Evolutionary conservation across 192 early-diverging fungal genomes (phyloP).

Genomic region (Dimargaris verticillata): DNA sequence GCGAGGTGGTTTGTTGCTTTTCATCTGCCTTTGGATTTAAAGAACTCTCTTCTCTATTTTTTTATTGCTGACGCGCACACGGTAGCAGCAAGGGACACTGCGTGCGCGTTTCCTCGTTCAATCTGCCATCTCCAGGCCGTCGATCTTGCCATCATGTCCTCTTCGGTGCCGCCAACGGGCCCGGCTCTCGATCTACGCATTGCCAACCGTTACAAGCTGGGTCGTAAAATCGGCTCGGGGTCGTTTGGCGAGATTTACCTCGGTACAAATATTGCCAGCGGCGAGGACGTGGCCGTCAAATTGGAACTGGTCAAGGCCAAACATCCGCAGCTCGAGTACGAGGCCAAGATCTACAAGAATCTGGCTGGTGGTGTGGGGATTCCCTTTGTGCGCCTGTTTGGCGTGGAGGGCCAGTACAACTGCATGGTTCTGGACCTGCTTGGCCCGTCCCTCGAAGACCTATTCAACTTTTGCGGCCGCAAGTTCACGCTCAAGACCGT

Average conservation of each 20-base stretch:
- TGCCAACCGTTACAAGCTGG: constrained; percentile 86
- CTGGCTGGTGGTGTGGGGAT: constrained; percentile 84
- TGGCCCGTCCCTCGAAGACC: constrained; percentile 80
- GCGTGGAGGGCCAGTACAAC: constrained; percentile 67
- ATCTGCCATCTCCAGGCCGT: too few species aligned
- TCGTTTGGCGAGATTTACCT: constrained; percentile 97
- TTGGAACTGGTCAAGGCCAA: constrained; percentile 85
- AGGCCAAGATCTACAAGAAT: constrained; percentile 87
- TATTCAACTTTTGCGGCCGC: constrained; percentile 79
- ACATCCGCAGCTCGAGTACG: constrained; percentile 96
- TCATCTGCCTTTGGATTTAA: too few species aligned
- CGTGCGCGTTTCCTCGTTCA: too few species aligned
- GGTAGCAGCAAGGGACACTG: too few species aligned
- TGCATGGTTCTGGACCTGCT: constrained; percentile 78
- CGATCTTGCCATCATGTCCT: too few species aligned
- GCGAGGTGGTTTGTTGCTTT: too few species aligned
- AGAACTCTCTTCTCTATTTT: too few species aligned
- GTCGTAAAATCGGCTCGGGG: constrained; percentile 90
- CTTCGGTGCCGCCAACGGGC: neutral
- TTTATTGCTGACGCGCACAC: too few species aligned
- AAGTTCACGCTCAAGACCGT: constrained; percentile 82
- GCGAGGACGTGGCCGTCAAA: constrained; percentile 96
- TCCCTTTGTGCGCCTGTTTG: constrained; percentile 75
- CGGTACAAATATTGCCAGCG: constrained; percentile 72
- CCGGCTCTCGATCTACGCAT: constrained; percentile 56